phyloP scores from a whole-genome alignment of 2,329 filamentous ascomycete species.

The Fonsecaea multimorphosa region DNA sequence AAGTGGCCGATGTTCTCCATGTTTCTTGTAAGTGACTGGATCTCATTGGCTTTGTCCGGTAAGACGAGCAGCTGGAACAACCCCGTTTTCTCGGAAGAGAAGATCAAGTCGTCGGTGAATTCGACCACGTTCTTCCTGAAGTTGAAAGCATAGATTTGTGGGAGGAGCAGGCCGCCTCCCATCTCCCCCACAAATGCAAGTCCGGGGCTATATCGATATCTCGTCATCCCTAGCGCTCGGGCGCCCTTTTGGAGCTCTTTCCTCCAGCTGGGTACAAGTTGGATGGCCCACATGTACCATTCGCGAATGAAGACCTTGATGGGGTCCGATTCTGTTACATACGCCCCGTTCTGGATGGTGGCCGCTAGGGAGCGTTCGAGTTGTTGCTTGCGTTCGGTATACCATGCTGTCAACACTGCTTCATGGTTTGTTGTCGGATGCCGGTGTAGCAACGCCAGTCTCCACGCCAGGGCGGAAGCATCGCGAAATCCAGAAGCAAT shows the following conservation, averaged over 20 bases:
- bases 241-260: conserved; percentile 43
- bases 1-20: conserved; percentile 21
- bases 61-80: conserved; percentile 46
- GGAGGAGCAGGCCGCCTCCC: conserved; percentile 44
- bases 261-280: conserved; percentile 44
- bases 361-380: conserved; percentile 45
- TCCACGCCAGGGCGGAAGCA: conserved; percentile 48
- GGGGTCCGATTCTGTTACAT: conserved; percentile 43
- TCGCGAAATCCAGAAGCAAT: conserved; percentile 52
- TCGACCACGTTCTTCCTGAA: conserved; percentile 30
- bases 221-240: conserved; percentile 43
- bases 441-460: conserved; percentile 43
- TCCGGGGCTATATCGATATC: conserved; percentile 42
- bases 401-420: conserved; percentile 44
- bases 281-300: conserved; percentile 44
- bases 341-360: conserved; percentile 46
- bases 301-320: conserved; percentile 45
- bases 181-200: conserved; percentile 45
- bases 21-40: conserved; percentile 17
- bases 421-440: conserved; percentile 37
- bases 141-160: conserved; percentile 45
- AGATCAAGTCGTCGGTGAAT: conserved; percentile 48
- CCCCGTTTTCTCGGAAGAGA: conserved; percentile 39
- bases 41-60: conserved; percentile 29
- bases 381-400: conserved; percentile 48